phyloP scores from a whole-genome alignment of 2,329 filamentous ascomycete genomes.

The Colletotrichum viniferum region DNA sequence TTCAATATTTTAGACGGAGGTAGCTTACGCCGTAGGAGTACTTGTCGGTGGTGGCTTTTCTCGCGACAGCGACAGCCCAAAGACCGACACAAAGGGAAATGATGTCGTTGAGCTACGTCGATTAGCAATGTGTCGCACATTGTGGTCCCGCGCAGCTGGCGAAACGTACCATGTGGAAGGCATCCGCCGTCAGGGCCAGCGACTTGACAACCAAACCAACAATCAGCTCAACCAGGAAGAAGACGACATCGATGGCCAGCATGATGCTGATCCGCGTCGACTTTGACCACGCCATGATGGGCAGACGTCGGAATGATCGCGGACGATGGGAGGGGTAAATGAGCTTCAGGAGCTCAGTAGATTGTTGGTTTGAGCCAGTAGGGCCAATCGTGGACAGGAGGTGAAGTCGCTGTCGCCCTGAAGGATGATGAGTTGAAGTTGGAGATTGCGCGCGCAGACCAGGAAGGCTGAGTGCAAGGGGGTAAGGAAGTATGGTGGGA shows the following conservation, averaged over 20 bases:
- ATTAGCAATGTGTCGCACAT: slow-evolving; percentile 22
- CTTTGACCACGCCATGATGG: slow-evolving; percentile 84
- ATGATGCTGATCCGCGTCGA: slow-evolving; percentile 90
- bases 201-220: slow-evolving; percentile 88
- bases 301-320: not conserved
- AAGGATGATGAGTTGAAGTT: not conserved
- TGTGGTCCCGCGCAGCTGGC: not conserved
- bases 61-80: slow-evolving; percentile 92
- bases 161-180: slow-evolving; percentile 88
- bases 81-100: slow-evolving; percentile 90
- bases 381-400: not conserved
- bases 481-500: not conserved
- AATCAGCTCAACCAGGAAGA: slow-evolving; percentile 89
- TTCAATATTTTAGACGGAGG: not conserved
- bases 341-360: slow-evolving; percentile 5
- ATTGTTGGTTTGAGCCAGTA: not conserved
- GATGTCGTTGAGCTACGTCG: slow-evolving; percentile 87
- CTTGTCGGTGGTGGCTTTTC: slow-evolving; percentile 82
- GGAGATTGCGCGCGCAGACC: not conserved
- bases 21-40: slow-evolving; percentile 89
- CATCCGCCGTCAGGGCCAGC: slow-evolving; percentile 91
- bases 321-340: not conserved
- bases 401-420: not conserved
- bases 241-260: slow-evolving; percentile 85
- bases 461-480: not conserved